Base-by-base conservation (phyloP, 1,139 yeast genomes). In the Taphrina populina region DNA sequence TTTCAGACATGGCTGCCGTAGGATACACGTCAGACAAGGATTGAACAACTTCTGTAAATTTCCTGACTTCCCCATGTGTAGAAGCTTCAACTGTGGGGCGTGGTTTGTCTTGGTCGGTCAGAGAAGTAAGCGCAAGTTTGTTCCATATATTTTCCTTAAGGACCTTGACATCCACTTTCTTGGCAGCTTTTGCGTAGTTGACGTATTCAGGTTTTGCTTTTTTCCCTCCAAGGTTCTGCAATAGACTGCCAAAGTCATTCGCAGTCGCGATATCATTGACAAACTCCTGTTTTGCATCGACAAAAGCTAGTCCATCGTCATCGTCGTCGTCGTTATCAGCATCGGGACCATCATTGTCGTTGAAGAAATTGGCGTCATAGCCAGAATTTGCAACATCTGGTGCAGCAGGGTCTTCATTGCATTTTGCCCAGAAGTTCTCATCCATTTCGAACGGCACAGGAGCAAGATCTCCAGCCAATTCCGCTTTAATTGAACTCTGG, bases 121-220 rank as follows among this genome's bases (percentile, higher is more conserved):
- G 59, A 10, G 64, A 56, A 13, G 32, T n/a, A 29, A 66, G 58
- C 15, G 65, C 65, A 43, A 73, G 61, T 0, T 81, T 77, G 32
- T 76, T 75, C 96, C 97, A 92, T 41, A 92, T 67, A 65, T 88
- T 88, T 61, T 85, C 87, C 70, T 92, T 92, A 59, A 92, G 74
- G 35, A 77, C 72, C 63, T 81, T 80, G 41, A 92, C 85, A 67
- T 92, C 95, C 17, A 92, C 95, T 62, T 83, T 78, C 67, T 88
- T 90, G 2, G 96, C 92, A 2, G 82, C 81, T 56, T 84, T 76
- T 1, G 96, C 86, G 64, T 83, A 88, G 60, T 78, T 81, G 46
- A 88, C 82, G 62, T 79, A 79, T 51, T 82, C 86, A 0, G 83
- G 81, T 58, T 84, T 72, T 11, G 63, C 70, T n/a, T 62, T 65